phyloP scores from a whole-genome alignment of 306 rosid species.

The apple (Malus domestica) region DNA sequence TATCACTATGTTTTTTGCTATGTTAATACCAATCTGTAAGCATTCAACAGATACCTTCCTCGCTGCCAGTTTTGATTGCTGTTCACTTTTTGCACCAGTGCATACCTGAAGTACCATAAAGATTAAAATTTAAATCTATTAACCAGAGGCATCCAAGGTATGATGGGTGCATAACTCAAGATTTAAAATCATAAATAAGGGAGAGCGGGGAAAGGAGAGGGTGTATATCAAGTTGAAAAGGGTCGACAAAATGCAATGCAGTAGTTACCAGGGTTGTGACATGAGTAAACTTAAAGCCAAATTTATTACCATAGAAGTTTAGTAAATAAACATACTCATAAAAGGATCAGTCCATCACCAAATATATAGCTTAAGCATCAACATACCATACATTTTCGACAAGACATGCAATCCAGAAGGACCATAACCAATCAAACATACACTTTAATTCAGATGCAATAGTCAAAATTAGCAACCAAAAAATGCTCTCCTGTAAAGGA shows the following conservation, averaged over 20 bases:
- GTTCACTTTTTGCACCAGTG: constrained; percentile 94
- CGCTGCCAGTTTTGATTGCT: constrained; percentile 87
- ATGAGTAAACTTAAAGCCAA: neutral
- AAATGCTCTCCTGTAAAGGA: neutral
- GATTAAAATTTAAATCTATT: neutral
- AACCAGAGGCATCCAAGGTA: neutral
- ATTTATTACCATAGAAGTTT: neutral
- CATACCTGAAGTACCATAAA: constrained; percentile 45
- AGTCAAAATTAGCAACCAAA: neutral
- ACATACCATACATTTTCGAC: neutral
- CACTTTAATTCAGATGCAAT: neutral
- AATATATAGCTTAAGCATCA: neutral
- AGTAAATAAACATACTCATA: neutral
- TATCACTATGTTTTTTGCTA: neutral
- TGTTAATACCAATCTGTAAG: neutral
- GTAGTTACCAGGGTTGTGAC: neutral
- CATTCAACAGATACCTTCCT: constrained; percentile 52
- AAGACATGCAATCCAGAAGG: neutral
- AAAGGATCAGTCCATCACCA: neutral
- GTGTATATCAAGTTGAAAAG: neutral
- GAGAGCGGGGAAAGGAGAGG: neutral
- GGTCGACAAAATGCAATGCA: neutral
- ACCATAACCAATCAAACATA: neutral
- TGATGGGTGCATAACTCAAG: neutral
- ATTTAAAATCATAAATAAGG: neutral